Evolutionary conservation across 257 asterid genomes (phyloP).

Genomic region (Lycium barbarum): DNA sequence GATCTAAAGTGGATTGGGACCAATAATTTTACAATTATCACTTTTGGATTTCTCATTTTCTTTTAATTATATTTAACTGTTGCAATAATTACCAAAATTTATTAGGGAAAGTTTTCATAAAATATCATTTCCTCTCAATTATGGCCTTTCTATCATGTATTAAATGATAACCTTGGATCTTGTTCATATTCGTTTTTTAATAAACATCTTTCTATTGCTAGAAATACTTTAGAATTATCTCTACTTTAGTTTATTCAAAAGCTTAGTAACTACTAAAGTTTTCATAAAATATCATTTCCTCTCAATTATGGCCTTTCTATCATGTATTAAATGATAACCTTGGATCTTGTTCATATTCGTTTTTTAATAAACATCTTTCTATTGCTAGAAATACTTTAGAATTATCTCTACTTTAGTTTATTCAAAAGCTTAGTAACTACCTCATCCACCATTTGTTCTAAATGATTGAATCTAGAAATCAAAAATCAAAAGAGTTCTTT

Average conservation of each 20-base stretch:
- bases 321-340: neutral
- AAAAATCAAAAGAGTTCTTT: neutral
- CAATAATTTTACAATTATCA: neutral
- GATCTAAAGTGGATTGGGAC: neutral
- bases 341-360: neutral
- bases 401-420: neutral
- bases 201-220: neutral
- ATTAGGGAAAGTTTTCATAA: neutral
- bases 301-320: slow-evolving; percentile 5
- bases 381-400: neutral
- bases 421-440: neutral
- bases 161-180: slow-evolving; percentile 2
- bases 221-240: neutral
- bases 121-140: neutral
- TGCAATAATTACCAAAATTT: neutral
- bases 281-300: neutral
- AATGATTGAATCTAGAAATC: neutral
- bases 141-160: slow-evolving; percentile 1
- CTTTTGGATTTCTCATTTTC: neutral
- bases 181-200: neutral
- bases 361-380: neutral
- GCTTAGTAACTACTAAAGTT: neutral
- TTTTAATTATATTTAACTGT: neutral
- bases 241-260: neutral
- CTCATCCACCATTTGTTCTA: neutral